Conservation (phyloP, 768 basidiomycete species). For the Tylopilus rubrobrunneus region DNA sequence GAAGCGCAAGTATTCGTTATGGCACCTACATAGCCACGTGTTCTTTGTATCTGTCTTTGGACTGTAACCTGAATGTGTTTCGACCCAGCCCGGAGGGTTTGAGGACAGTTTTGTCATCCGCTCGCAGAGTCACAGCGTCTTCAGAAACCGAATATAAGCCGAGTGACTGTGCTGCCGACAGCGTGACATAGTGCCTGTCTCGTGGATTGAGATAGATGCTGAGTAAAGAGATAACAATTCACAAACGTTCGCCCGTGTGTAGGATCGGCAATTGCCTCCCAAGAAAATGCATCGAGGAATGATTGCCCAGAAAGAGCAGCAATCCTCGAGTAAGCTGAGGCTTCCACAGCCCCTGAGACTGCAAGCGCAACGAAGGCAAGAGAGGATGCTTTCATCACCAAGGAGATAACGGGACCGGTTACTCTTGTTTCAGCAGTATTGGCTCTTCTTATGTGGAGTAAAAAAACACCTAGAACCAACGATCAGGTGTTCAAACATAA, state of each 20-base stretch:
- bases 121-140: slow-evolving; percentile 32
- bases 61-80: slow-evolving; percentile 34
- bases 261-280: slow-evolving; percentile 32
- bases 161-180: slow-evolving; percentile 44
- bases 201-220: neutral
- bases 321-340: slow-evolving; percentile 42
- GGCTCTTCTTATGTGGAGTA: slow-evolving; percentile 10
- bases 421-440: neutral
- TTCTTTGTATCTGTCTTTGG: slow-evolving; percentile 27
- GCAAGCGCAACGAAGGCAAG: slow-evolving; percentile 8
- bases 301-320: slow-evolving; percentile 47
- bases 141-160: slow-evolving; percentile 58
- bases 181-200: slow-evolving; percentile 40
- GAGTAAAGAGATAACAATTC: neutral
- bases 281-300: slow-evolving; percentile 38
- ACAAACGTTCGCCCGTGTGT: slow-evolving; percentile 34
- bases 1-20: neutral
- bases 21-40: slow-evolving; percentile 33
- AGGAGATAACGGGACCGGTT: neutral
- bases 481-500: neutral
- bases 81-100: slow-evolving; percentile 30
- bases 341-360: slow-evolving; percentile 17
- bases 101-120: slow-evolving; percentile 32
- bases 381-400: slow-evolving; percentile 2
- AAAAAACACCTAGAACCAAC: neutral